phyloP scores from a whole-genome alignment of 306 rosid genomes.

The Parietaria judaica region DNA sequence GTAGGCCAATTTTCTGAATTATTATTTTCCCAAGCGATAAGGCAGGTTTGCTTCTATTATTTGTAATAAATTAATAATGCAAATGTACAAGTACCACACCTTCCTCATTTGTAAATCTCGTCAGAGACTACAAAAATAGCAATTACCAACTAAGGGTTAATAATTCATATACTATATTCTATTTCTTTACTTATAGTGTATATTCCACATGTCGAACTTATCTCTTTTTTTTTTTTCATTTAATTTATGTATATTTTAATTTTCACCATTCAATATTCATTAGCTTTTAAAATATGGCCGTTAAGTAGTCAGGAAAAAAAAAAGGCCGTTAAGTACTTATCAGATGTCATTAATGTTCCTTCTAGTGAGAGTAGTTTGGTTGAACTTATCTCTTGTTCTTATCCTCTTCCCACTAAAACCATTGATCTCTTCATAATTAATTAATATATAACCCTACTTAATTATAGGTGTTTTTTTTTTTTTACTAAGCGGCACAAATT shows the following conservation, averaged over 20 bases:
- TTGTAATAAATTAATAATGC: no score
- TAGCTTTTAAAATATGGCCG: constrained; percentile 1
- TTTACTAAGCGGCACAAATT: no score
- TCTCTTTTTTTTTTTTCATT: not conserved
- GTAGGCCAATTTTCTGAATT: not conserved
- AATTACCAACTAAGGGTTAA: not conserved
- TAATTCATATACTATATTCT: no score
- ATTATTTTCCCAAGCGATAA: not conserved
- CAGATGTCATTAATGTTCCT: not conserved
- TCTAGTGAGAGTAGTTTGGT: not conserved
- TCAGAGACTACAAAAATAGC: no score
- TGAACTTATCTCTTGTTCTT: constrained; percentile 3
- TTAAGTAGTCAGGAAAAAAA: no score
- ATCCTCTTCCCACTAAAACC: not conserved
- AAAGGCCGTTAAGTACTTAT: not conserved
- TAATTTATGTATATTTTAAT: not conserved
- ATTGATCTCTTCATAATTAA: not conserved
- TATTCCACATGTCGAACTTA: not conserved
- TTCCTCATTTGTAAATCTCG: no score
- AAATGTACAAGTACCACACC: no score
- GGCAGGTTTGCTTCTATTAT: no score
- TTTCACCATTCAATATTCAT: not conserved
- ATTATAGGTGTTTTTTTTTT: no score
- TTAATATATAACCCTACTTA: no score
- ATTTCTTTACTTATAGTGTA: no score